Base-by-base conservation (phyloP, 2,329 filamentous ascomycete genomes). In the Aspergillus hortae region DNA sequence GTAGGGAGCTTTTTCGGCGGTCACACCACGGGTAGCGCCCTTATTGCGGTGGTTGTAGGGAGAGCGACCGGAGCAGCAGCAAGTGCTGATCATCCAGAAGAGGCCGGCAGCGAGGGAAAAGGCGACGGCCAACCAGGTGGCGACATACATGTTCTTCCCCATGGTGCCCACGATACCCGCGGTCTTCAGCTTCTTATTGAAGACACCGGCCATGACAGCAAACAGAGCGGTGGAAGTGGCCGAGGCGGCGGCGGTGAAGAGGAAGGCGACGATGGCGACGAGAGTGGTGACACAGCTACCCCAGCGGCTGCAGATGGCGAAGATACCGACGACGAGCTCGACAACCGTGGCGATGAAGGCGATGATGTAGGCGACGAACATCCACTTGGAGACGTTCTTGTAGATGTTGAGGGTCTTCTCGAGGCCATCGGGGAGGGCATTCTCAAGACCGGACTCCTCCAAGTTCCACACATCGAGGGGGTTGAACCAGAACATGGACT, bases 1-100 rank as follows among this genome's bases (percentile, higher is more conserved):
- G 65, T 83, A 82, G 0, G 81, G 81, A 0, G 81, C 79, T 77
- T 84, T 84, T 67, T 84, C 81, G 30, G 79, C 80, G 36, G 71
- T 72, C 51, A 81, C 57, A 44, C 74, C 73, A 9, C 72, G 62
- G n/a, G 66, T 64, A 47, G 65, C 64, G 32, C 59, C 55, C 56
- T 76, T 74, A 48, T 67, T 67, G 55, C 35, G 35, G 35, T 68
- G 74, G 64, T 74, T 68, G 48, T 76, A 77, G 25, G 76, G 74
- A 49, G 74, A 78, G 61, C 80, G 78, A 44, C 90, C 89, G 61
- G 82, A 85, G 80, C 92, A 96, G 84, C 92, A 97, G 86, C 92
- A 97, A 65, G 88, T 82, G 71, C 86, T 90, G 71, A 95, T 84
- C 66, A 92, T 76, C 92, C 94, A 97, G 86, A 97, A 96, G 67